Base-by-base conservation (phyloP, 2,329 filamentous ascomycete genomes). In the Ilyonectria mors-panacis region DNA sequence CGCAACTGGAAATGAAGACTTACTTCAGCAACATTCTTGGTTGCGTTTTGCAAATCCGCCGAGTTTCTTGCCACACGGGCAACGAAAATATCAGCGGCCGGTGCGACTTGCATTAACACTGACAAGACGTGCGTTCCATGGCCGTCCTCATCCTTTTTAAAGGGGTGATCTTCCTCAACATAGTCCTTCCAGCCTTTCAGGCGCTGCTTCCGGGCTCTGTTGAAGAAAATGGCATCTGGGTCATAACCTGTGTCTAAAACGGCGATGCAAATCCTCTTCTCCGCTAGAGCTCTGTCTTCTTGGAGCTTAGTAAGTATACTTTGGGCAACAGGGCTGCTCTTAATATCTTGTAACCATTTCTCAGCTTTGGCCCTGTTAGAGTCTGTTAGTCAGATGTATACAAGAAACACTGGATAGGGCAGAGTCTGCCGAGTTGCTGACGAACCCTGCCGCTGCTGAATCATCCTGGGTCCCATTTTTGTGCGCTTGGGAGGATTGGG, bases 81-180 rank as follows among this genome's bases (percentile, higher is more conserved):
- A 35, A 62, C 59, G 23, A 21, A 62, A n/a, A 62, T 55, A 26
- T 62, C 59, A 13, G 59, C 59, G 8, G 59, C 59, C 6, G 59
- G 59, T 6, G 59, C 59, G n/a, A 62, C 39, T 37, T 62, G 55
- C 59, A 62, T 62, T 4, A 55, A 17, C 17, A 62, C 48, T 8
- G 59, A 62, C n/a, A 62, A 35, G 6, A 62, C 59, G n/a, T 62
- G 59, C 8, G 59, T 62, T 54, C 59, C 59, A 37, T 62, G 59
- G 3, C 48, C 59, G 50, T 62, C 48, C 8, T 55, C 37, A 47
- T 62, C 59, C 28, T 13, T 9, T 33, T 30, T 33, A 4, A 13
- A 19, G 30, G 17, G 33, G 28, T 39, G n/a, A 13, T 39, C 19
- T 4, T 44, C 19, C 19, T 42, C 33, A 13, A 47, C 47, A 15